phyloP scores from a whole-genome alignment of 2,329 filamentous ascomycete species.

The Aquanectria penicillioides region DNA sequence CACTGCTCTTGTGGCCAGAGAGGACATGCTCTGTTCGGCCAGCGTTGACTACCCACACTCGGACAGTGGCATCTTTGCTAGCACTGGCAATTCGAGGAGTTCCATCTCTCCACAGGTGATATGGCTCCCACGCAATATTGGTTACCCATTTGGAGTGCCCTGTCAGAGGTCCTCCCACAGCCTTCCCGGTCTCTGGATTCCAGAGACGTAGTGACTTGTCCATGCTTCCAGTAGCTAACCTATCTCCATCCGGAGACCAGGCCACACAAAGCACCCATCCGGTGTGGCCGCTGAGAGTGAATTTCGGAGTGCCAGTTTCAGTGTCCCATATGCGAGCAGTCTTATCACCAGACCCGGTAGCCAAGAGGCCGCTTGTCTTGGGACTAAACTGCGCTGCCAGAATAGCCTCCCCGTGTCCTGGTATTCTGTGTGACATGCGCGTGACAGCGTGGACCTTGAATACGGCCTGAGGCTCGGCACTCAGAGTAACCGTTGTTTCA shows the following conservation, averaged over 20 bases:
- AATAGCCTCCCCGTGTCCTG: constrained; percentile 92
- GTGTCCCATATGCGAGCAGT: constrained; percentile 95
- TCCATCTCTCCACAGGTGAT: constrained; percentile 81
- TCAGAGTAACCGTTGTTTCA: constrained; percentile 64
- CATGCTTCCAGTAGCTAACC: constrained; percentile 90
- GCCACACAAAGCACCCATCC: constrained; percentile 88
- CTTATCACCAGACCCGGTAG: constrained; percentile 89
- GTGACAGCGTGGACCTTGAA: constrained; percentile 94
- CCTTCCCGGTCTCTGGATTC: constrained; percentile 84
- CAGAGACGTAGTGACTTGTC: constrained; percentile 92
- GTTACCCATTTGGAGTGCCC: constrained; percentile 93
- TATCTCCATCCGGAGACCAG: constrained; percentile 85
- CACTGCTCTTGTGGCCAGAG: constrained; percentile 86
- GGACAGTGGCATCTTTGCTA: constrained; percentile 88
- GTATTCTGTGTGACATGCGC: constrained; percentile 86
- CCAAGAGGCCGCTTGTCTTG: constrained; percentile 77
- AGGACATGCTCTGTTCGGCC: constrained; percentile 84
- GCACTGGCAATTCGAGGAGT: constrained; percentile 84
- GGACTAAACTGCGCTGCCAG: constrained; percentile 88
- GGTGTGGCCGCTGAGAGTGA: constrained; percentile 87
- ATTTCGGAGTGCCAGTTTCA: constrained; percentile 88
- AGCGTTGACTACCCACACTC: constrained; percentile 86
- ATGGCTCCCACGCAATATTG: constrained; percentile 91
- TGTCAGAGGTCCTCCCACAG: constrained; percentile 74
- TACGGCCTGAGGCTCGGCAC: constrained; percentile 84